Conservation (phyloP, 352 stramenopile species). For the Globisporangium canariense region DNA sequence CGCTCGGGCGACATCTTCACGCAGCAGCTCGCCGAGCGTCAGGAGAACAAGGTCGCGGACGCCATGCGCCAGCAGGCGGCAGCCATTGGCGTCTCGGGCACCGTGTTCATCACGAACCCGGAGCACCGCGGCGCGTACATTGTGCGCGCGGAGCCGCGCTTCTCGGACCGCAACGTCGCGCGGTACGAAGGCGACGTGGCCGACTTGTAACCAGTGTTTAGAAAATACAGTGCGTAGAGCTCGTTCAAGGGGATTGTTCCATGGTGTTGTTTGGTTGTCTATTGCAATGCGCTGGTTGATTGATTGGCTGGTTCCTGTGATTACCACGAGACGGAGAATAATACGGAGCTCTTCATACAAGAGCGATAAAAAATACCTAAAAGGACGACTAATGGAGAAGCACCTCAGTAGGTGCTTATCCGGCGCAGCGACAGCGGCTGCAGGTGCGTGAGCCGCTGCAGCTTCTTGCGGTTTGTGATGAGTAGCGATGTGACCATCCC, state of each 20-base stretch:
- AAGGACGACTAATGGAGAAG: neutral
- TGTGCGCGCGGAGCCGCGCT: conserved; percentile 90
- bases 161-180: conserved; percentile 81
- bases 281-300: neutral
- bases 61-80: conserved; percentile 95
- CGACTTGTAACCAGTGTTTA: conserved; percentile 44
- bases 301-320: neutral
- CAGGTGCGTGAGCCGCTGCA: conserved; percentile 46
- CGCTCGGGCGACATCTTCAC: conserved; percentile 98
- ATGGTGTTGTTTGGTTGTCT: neutral
- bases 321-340: neutral
- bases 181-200: conserved; percentile 83
- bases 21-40: conserved; percentile 87
- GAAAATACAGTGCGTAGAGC: neutral
- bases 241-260: neutral
- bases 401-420: conserved; percentile 48
- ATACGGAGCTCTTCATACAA: neutral
- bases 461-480: conserved; percentile 81
- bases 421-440: conserved; percentile 48
- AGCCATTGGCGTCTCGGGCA: conserved; percentile 90
- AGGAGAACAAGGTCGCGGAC: conserved; percentile 92
- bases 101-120: conserved; percentile 96
- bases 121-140: conserved; percentile 96
- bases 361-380: conserved; percentile 16
- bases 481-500: conserved; percentile 76